Conservation (phyloP, 192 early-diverging fungal species). For the Rhizoclosmatium globosum region DNA sequence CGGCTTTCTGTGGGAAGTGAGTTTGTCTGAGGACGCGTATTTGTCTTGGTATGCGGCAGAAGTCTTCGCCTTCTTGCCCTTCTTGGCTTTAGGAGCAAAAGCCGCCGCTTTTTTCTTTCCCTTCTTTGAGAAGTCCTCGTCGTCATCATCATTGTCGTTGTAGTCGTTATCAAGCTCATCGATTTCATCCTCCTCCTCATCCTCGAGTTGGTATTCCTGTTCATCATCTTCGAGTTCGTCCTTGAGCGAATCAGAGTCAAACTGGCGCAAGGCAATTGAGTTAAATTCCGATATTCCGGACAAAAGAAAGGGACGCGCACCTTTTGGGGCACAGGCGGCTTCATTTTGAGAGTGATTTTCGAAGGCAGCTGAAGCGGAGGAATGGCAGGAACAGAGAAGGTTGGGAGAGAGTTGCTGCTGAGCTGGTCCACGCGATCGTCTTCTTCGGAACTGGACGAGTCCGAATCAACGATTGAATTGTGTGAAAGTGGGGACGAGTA, state of each 20-base stretch:
- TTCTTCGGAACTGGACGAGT: neutral
- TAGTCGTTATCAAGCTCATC: constrained; percentile 39
- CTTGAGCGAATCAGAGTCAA: constrained; percentile 20
- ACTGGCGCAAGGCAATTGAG: constrained; percentile 6
- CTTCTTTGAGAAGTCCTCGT: constrained; percentile 16
- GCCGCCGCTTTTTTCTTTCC: neutral
- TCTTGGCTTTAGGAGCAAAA: neutral
- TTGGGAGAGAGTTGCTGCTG: neutral
- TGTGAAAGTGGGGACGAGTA: neutral
- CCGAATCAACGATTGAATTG: neutral
- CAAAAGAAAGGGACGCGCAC: neutral
- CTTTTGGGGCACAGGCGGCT: neutral
- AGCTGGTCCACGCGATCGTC: neutral
- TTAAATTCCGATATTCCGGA: too few species aligned
- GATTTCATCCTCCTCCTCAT: constrained; percentile 23
- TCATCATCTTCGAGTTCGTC: neutral
- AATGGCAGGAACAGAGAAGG: neutral
- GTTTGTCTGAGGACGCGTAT: neutral
- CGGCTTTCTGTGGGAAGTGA: neutral
- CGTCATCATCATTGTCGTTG: constrained; percentile 26
- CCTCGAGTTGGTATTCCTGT: neutral
- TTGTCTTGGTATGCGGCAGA: neutral
- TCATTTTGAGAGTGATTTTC: neutral
- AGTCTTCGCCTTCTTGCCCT: neutral
- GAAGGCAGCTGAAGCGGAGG: neutral